These are phyloP conservation scores for Turritis glabra DNA, from an alignment of 345 rosid genomes.

Conservation along the genomic window DNA sequence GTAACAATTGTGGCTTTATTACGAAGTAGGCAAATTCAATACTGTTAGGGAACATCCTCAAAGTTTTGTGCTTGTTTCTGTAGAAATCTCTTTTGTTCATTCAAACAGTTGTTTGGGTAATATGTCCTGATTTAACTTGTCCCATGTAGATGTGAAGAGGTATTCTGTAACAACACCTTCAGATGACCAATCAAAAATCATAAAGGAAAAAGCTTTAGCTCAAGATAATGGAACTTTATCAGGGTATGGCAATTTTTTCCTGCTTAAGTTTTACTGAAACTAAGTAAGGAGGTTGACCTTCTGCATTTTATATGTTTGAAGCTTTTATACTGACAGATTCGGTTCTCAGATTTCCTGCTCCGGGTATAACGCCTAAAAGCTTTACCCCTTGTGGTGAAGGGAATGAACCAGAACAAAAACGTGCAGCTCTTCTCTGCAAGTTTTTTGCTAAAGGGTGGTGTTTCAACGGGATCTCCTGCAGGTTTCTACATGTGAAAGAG, in stretches of 20 bases:
- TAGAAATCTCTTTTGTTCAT: neutral
- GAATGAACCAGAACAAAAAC: constrained; percentile 49
- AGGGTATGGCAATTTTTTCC: constrained; percentile 50
- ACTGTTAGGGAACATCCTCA: neutral
- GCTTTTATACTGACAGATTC: constrained; percentile 40
- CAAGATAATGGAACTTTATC: constrained; percentile 32
- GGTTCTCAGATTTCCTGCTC: constrained; percentile 54
- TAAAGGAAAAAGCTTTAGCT: constrained; percentile 34
- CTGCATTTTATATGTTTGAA: constrained; percentile 23
- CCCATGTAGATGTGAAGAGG: constrained; percentile 51
- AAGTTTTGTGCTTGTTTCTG: neutral
- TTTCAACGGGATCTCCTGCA: constrained; percentile 70
- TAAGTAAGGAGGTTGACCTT: constrained; percentile 28
- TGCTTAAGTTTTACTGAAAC: constrained; percentile 10
- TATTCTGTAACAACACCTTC: constrained; percentile 10
- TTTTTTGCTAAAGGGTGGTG: constrained; percentile 90
- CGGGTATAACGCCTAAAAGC: constrained; percentile 42
- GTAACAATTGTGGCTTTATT: neutral
- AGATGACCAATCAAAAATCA: constrained; percentile 31
- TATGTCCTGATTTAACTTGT: neutral
- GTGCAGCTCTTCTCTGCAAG: constrained; percentile 56
- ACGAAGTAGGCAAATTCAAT: neutral
- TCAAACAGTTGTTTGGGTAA: neutral
- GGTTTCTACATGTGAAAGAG: constrained; percentile 69
- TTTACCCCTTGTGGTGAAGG: constrained; percentile 33